These are phyloP conservation scores for Pythium coloratum DNA, from an alignment of 352 stramenopile genomes.

Conservation along the genomic window DNA sequence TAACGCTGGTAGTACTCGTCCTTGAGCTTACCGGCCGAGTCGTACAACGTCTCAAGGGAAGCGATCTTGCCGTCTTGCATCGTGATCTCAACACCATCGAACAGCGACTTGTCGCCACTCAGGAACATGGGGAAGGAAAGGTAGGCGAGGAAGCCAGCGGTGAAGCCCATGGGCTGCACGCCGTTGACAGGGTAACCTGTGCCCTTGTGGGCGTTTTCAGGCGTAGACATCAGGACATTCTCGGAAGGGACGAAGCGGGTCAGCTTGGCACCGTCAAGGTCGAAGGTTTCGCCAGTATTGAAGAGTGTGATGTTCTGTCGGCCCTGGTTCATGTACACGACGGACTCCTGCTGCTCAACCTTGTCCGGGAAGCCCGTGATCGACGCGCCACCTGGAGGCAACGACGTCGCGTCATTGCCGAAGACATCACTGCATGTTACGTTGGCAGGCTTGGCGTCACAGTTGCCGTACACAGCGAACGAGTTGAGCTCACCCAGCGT, in stretches of 20 bases:
- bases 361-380: constrained; percentile 49
- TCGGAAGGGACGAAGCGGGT: constrained; percentile 48
- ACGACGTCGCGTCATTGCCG: constrained; percentile 51
- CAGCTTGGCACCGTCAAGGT: constrained; percentile 51
- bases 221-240: constrained; percentile 34
- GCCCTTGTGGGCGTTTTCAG: constrained; percentile 29
- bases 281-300: constrained; percentile 31
- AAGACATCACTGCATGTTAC: constrained; percentile 54
- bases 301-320: constrained; percentile 62
- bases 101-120: constrained; percentile 48
- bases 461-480: constrained; percentile 58
- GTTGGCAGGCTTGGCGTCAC: constrained; percentile 42
- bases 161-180: constrained; percentile 53
- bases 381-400: constrained; percentile 41
- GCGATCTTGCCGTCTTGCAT: constrained; percentile 41
- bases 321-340: constrained; percentile 55
- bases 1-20: constrained; percentile 43
- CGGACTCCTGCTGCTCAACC: constrained; percentile 33
- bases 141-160: constrained; percentile 52
- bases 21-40: constrained; percentile 41
- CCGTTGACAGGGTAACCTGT: constrained; percentile 51
- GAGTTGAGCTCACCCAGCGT: constrained; percentile 46
- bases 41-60: constrained; percentile 44
- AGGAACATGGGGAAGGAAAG: constrained; percentile 65
- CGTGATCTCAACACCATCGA: constrained; percentile 49